Conservation (phyloP, 176 grass and related monocot genomes). For the Oryza meyeriana region DNA sequence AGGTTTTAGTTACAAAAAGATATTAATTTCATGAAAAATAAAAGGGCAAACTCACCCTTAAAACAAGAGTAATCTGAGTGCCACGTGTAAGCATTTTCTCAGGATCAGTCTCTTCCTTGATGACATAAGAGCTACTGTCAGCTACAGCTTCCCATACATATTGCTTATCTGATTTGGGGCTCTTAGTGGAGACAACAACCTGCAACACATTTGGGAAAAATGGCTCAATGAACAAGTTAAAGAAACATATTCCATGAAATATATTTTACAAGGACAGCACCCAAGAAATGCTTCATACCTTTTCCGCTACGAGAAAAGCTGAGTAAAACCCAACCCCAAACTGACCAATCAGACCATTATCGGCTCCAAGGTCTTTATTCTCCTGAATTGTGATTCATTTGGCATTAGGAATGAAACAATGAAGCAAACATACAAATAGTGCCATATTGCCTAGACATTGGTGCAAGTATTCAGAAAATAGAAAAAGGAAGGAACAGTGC, state of each 20-base stretch:
- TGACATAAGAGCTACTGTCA: constrained; percentile 82
- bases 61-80: constrained; percentile 78
- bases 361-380: constrained; percentile 71
- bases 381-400: constrained; percentile 45
- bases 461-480: background rate
- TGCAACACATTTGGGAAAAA: background rate
- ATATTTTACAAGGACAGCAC: background rate
- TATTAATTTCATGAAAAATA: background rate
- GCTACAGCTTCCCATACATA: constrained; percentile 86
- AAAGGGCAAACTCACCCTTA: constrained; percentile 42
- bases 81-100: constrained; percentile 70
- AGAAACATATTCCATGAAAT: background rate
- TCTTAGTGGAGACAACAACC: constrained; percentile 87
- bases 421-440: background rate
- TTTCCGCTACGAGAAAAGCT: constrained; percentile 81
- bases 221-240: background rate
- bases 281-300: constrained; percentile 30
- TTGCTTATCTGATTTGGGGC: constrained; percentile 80
- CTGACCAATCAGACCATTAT: constrained; percentile 85
- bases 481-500: background rate
- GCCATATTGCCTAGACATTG: background rate
- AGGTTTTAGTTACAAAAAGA: background rate
- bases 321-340: constrained; percentile 96
- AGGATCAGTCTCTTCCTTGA: constrained; percentile 78
- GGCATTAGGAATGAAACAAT: background rate